Base-by-base conservation (phyloP, 2,329 filamentous ascomycete genomes). In the Ampelomyces quisqualis region DNA sequence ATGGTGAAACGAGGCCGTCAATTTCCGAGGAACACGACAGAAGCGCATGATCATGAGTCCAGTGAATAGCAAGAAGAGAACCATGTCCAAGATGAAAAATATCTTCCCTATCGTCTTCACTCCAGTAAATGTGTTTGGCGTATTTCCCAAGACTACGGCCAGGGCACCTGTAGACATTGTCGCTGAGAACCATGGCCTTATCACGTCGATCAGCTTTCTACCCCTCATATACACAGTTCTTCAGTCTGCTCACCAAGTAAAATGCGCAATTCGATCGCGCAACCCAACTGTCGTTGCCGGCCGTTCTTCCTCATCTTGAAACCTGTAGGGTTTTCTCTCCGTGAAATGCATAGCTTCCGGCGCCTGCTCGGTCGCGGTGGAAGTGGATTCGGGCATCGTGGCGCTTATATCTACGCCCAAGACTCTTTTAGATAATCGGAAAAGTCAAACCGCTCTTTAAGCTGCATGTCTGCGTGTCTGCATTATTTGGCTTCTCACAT, bases 101-200 rank as follows among this genome's bases (percentile, higher is more conserved):
- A 80, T 76, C 21, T 80, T 72, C 1, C 85, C 86, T 36, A 89
- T 84, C 4, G 78, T 76, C 4, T 68, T 62, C 1, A 88, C 70
- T 0, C 85, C 85, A 0, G 70, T 59, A 62, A 90, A 90, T 54
- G 81, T 79, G 7, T 64, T 62, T 5, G 86, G 85, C 13, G 73
- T 73, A 35, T 81, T 80, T 2, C 76, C 75, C 30, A 90, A 74
- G 11, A 89, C 74, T 2, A 84, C 67, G 0, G 85, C 79, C 1
- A 90, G 67, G 0, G 84, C 84, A 22, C 86, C 86, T 0, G 84
- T 87, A 33, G 82, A 85, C 85, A 89, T 89, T 2, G 84, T 83
- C 21, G 81, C 72, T 1, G 84, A 85, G 66, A 84, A 90, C 84
- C 85, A 60, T 41, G 55, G 43, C 56, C 54, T 58, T 17, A 21